phyloP scores from a whole-genome alignment of 768 basidiomycete species.

The Rhodotorula taiwanensis region DNA sequence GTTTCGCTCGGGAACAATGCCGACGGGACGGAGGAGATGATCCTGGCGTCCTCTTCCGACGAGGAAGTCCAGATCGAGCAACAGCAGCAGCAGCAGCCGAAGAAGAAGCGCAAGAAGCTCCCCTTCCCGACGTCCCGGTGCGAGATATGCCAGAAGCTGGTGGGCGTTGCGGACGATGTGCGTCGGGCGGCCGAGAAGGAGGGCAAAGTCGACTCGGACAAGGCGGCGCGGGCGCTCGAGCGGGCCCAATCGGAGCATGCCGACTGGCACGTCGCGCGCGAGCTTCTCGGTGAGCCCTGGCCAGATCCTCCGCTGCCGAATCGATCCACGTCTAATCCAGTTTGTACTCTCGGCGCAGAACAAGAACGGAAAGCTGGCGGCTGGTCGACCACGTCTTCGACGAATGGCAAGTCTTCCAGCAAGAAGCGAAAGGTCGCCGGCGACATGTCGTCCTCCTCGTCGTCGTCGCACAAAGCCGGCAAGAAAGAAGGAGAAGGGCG shows the following conservation, averaged over 20 bases:
- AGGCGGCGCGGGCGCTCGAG: constrained; percentile 19
- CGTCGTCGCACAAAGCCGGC: background rate
- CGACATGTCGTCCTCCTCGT: background rate
- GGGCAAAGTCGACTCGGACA: constrained; percentile 8
- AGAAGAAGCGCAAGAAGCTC: constrained; percentile 15
- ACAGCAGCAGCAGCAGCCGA: background rate
- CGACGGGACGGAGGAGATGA: constrained; percentile 1
- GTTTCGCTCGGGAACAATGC: background rate
- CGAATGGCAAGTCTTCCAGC: too few species aligned
- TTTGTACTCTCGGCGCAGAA: constrained; percentile 6
- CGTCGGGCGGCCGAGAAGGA: constrained; percentile 1
- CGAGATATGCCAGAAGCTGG: constrained; percentile 45
- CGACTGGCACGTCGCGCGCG: constrained; percentile 83
- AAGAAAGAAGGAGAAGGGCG: background rate
- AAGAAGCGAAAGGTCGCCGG: too few species aligned
- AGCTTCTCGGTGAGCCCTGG: constrained; percentile 57
- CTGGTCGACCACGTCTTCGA: background rate
- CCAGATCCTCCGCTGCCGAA: too few species aligned
- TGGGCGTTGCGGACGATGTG: constrained; percentile 7
- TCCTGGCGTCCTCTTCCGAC: background rate
- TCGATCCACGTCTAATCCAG: too few species aligned
- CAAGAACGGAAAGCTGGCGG: background rate
- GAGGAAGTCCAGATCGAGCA: background rate
- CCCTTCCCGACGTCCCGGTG: constrained; percentile 47
- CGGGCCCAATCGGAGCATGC: constrained; percentile 59